Evolutionary conservation across 805 yeast genomes (phyloP).

Genomic region (Yamadazyma tumulicola): DNA sequence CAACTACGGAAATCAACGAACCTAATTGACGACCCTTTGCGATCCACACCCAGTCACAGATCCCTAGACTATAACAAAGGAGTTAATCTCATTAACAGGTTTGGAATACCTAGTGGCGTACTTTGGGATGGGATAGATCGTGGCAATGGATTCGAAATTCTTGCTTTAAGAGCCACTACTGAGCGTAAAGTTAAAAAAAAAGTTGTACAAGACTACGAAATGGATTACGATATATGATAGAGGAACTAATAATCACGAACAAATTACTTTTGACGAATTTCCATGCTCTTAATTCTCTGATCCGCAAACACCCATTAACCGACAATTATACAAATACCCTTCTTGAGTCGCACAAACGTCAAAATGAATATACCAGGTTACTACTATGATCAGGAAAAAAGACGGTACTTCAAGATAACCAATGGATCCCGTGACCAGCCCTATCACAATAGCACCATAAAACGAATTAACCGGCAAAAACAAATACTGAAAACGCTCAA

Average conservation of each 20-base stretch:
- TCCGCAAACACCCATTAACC: too few species aligned
- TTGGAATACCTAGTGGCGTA: constrained; percentile 70
- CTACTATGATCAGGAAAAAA: constrained; percentile 24
- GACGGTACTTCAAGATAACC: constrained; percentile 29
- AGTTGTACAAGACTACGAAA: constrained; percentile 22
- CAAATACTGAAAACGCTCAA: constrained; percentile 6
- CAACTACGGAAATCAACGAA: constrained; percentile 4
- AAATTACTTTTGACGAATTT: too few species aligned
- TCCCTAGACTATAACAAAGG: constrained; percentile 25
- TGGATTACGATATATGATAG: constrained; percentile 15
- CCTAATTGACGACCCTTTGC: constrained; percentile 13
- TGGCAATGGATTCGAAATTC: constrained; percentile 79
- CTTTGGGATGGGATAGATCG: constrained; percentile 88
- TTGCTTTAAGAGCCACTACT: constrained; percentile 45
- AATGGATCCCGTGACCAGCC: constrained; percentile 23
- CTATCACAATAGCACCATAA: constrained; percentile 29
- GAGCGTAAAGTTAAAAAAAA: constrained; percentile 23
- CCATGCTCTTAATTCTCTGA: too few species aligned
- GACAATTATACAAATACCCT: too few species aligned
- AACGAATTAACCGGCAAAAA: constrained; percentile 18
- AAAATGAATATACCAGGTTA: constrained; percentile 29
- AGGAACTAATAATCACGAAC: too few species aligned
- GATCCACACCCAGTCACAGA: not conserved
- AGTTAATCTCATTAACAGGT: constrained; percentile 63
- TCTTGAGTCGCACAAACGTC: not conserved